Evolutionary conservation across 106 monocot species (phyloP), one percentile per base, ranked within the genome.

Genomic region (Acanthochlamys bracteata): DNA sequence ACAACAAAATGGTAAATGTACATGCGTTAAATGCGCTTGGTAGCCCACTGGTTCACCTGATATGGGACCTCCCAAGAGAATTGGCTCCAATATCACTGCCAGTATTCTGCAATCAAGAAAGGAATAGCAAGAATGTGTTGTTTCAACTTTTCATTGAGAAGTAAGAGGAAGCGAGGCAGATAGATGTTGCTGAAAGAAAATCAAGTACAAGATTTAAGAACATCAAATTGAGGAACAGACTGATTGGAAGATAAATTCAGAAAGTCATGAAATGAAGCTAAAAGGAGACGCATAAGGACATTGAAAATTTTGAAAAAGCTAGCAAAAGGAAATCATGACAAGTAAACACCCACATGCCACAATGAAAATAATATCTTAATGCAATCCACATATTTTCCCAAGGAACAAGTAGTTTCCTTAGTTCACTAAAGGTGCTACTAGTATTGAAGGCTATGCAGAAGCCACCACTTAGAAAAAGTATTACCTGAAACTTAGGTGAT

Each of bases 1-100:
- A 33, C 33, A 33, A 33, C 1, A 33, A 33, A 33, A 33, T 33
- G 49, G 49, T 9, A 49, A 49, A 2, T 17, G 17, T 49, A 49
- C 49, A 49, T 3, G 9, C 10, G 49, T 17, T 49, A 17, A 49
- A 10, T 49, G 15, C 17, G 39, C 41, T 61, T n/a, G n/a, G 11
- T 40, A 20, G 17, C 33, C 40, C 33, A 11, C 33, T 14, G n/a
- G 14, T 27, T 72, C 63, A 78, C 26, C 78, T 61, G 13, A 78
- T 78, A 16, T 78, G 73, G 20, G 72, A 68, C 59, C 78, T 73
- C n/a, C 78, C 78, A 57, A 78, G 72, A 64, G 78, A 78, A 4
- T 68, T 62, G 15, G 73, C 62, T 39, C 78, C 78, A 47, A 78
- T 64, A 39, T 73, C 57, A 39, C 63, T 78, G 16, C 61, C 73